These are phyloP conservation scores for Picea sitchensis DNA, from an alignment of 75 land plant species.

Conservation along the genomic window DNA sequence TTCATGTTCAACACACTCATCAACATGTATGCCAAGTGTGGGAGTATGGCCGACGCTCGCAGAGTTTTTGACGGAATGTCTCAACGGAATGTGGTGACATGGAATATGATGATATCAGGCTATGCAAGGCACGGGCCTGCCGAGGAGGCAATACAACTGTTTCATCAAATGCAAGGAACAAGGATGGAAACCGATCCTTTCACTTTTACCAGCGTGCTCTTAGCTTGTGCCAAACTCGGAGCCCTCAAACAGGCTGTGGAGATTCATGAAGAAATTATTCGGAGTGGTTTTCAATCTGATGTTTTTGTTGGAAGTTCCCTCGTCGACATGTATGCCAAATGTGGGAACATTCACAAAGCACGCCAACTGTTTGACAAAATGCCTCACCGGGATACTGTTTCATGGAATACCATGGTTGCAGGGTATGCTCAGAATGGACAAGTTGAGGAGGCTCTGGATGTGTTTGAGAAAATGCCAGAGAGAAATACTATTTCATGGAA, in stretches of 20 bases:
- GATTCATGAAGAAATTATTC: slow-evolving; percentile 7
- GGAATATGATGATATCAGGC: slow-evolving; percentile 10
- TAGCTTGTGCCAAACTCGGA: not conserved
- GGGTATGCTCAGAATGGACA: slow-evolving; percentile 21
- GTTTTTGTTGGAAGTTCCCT: slow-evolving; percentile 18
- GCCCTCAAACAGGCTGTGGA: not conserved
- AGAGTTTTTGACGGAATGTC: slow-evolving; percentile 2
- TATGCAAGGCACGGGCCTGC: not conserved
- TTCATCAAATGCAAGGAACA: not conserved
- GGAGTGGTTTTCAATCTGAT: slow-evolving; percentile 5
- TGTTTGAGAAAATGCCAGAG: slow-evolving; percentile 17
- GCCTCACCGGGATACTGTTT: not conserved
- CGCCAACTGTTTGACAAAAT: slow-evolving; percentile 1
- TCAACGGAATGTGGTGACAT: not conserved
- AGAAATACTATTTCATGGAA: slow-evolving; percentile 15
- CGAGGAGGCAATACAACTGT: not conserved
- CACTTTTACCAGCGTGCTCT: slow-evolving; percentile 15
- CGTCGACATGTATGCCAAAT: slow-evolving; percentile 28
- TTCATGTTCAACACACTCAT: slow-evolving; percentile 6
- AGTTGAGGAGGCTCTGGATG: slow-evolving; percentile 11
- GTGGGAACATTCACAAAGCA: slow-evolving; percentile 17
- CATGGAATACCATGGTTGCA: slow-evolving; percentile 10
- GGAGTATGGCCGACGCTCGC: slow-evolving; percentile 1
- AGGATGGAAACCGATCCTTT: not conserved
- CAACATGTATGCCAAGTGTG: slow-evolving; percentile 14